Conservation (phyloP, 192 early-diverging fungal genomes). For the Podochytrium sp. region DNA sequence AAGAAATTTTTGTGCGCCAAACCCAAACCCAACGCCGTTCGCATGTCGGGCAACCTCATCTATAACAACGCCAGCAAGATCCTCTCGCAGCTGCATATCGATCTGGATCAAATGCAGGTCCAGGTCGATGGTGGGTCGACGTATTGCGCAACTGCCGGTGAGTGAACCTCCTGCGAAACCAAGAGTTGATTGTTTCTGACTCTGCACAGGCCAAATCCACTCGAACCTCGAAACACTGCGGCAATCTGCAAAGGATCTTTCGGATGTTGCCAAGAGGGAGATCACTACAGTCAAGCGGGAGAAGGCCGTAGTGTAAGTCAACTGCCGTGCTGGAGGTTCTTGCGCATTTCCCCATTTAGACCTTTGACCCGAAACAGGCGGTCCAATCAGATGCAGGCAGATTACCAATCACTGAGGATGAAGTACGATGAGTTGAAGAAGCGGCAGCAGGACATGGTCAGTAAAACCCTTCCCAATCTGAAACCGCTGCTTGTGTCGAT, state of each 20-base stretch:
- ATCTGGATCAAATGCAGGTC: constrained; percentile 39
- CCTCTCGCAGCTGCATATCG: constrained; percentile 32
- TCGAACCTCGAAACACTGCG: constrained; percentile 45
- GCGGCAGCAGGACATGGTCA: constrained; percentile 26
- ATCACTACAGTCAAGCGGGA: constrained; percentile 53
- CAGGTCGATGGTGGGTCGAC: constrained; percentile 34
- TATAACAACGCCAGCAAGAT: constrained; percentile 47
- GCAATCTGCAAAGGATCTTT: constrained; percentile 42
- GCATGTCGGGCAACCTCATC: constrained; percentile 45
- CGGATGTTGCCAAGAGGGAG: constrained; percentile 47
- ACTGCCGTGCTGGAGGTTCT: neutral
- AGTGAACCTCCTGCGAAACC: neutral
- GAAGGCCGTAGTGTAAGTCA: constrained; percentile 49
- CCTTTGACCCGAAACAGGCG: constrained; percentile 25
- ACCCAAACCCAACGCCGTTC: neutral
- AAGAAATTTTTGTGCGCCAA: neutral
- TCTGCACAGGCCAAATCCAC: constrained; percentile 34
- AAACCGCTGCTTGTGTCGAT: neutral
- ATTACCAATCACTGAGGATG: constrained; percentile 31
- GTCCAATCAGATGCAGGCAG: constrained; percentile 40
- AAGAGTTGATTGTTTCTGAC: neutral
- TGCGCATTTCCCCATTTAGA: neutral
- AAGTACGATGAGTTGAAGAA: constrained; percentile 34
- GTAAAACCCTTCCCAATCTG: neutral
- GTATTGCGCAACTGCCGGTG: constrained; percentile 3